Conservation (phyloP, 164 flowering plant species). For the Sedum album region DNA sequence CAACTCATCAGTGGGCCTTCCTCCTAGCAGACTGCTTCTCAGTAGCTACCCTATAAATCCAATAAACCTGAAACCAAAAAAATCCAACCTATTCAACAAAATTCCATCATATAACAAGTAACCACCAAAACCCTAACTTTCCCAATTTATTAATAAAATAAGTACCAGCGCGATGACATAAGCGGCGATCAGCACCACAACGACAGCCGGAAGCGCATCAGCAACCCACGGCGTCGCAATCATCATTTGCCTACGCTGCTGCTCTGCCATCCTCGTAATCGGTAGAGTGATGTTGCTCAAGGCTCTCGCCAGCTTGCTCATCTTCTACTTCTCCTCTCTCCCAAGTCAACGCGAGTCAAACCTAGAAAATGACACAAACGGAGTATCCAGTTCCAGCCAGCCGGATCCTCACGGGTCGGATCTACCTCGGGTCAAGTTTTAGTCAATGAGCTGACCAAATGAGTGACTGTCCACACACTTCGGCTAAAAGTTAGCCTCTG, state of each 20-base stretch:
- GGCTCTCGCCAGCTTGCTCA: slow-evolving; percentile 1
- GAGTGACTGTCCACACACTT: not conserved
- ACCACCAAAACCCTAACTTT: slow-evolving; percentile 1
- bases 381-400: not conserved
- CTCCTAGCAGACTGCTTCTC: slow-evolving; percentile 5
- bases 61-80: not conserved
- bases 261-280: slow-evolving; percentile 7
- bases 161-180: not conserved
- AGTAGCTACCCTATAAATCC: slow-evolving; percentile 3
- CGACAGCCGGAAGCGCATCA: not conserved
- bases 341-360: not conserved
- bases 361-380: not conserved
- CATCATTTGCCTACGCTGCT: not conserved
- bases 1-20: slow-evolving; percentile 4
- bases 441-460: not conserved
- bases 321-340: not conserved
- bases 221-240: not conserved
- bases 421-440: not conserved
- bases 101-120: not conserved
- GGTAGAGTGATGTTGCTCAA: slow-evolving; percentile 6
- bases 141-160: not conserved
- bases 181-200: slow-evolving; percentile 6
- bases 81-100: not conserved
- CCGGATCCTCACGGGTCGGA: not conserved
- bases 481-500: not conserved